Conservation (phyloP, 1,284 basidiomycete species). For the Naganishia cerealis region DNA sequence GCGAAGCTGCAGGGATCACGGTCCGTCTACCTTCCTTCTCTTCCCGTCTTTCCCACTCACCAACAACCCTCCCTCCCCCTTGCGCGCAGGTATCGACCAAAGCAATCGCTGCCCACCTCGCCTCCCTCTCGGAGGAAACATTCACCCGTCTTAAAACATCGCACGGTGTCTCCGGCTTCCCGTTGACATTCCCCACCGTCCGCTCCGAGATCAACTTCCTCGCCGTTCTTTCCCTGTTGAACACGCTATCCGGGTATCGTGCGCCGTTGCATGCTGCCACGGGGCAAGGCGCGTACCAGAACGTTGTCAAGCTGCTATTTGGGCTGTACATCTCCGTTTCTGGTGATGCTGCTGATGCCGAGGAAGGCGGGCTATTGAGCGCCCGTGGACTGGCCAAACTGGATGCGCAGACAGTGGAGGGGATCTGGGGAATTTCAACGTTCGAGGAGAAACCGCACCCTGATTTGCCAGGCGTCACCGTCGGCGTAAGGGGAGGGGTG, state of each 20-base stretch:
- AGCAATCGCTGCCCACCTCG: conserved; percentile 63
- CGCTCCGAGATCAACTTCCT: conserved; percentile 72
- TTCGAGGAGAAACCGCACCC: conserved; percentile 72
- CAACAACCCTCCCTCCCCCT: neutral
- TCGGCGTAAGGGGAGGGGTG: conserved; percentile 73
- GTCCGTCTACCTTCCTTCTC: conserved; percentile 24
- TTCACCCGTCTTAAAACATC: conserved; percentile 64
- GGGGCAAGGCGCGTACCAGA: conserved; percentile 75
- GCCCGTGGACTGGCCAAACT: conserved; percentile 66
- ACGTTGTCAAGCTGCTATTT: conserved; percentile 69
- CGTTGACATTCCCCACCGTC: conserved; percentile 69
- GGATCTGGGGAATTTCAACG: conserved; percentile 66
- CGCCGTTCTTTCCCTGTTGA: conserved; percentile 69
- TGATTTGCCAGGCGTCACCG: conserved; percentile 65
- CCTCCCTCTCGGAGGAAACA: conserved; percentile 62
- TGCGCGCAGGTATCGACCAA: conserved; percentile 58
- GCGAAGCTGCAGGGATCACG: conserved; percentile 30
- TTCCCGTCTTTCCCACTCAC: neutral
- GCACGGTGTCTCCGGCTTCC: conserved; percentile 67
- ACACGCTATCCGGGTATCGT: conserved; percentile 77
- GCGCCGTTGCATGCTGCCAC: conserved; percentile 66
- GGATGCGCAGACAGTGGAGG: conserved; percentile 63
- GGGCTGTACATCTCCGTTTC: conserved; percentile 68
- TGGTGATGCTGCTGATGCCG: conserved; percentile 17
- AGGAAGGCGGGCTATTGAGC: conserved; percentile 58